These are phyloP conservation scores for Leccinum boreale DNA, from an alignment of 768 basidiomycete genomes.

Conservation along the genomic window DNA sequence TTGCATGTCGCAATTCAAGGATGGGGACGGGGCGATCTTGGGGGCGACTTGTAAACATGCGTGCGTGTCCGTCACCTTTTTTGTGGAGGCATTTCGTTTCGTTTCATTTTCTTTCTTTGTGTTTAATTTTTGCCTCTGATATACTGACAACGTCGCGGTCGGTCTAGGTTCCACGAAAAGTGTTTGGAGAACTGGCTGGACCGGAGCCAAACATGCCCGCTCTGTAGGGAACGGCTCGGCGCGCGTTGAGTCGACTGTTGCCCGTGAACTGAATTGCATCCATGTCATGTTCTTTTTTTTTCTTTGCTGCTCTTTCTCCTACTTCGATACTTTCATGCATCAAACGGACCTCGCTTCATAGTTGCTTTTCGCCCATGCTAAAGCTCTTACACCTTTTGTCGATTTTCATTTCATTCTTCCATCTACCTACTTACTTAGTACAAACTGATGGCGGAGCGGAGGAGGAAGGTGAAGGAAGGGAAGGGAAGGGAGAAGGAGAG, in stretches of 20 bases:
- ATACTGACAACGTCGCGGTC: background rate
- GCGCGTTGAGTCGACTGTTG: conserved; percentile 16
- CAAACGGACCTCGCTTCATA: background rate
- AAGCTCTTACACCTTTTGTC: conserved; percentile 3
- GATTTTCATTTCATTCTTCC: conserved; percentile 1
- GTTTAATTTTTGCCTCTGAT: background rate
- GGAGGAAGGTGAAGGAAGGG: background rate
- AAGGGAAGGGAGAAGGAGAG: background rate
- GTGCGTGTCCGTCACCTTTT: conserved; percentile 25
- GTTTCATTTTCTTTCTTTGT: background rate
- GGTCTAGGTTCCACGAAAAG: conserved; percentile 51
- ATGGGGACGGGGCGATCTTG: conserved; percentile 52
- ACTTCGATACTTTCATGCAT: background rate
- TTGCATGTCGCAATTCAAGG: conserved; percentile 68
- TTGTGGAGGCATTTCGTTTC: background rate
- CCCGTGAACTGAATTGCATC: background rate
- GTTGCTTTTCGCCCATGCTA: conserved; percentile 9
- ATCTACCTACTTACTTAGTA: conserved; percentile 2
- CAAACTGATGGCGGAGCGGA: background rate
- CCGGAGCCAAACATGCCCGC: conserved; percentile 58
- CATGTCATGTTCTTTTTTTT: background rate
- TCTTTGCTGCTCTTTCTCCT: background rate
- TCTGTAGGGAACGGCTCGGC: conserved; percentile 53
- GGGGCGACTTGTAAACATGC: conserved; percentile 60
- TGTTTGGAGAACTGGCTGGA: conserved; percentile 64